Percentiles rank a stretch among this genome's conserved stretches.
phyloP scores from a whole-genome alignment of 768 basidiomycete genomes.

The Amanita rubescens region DNA sequence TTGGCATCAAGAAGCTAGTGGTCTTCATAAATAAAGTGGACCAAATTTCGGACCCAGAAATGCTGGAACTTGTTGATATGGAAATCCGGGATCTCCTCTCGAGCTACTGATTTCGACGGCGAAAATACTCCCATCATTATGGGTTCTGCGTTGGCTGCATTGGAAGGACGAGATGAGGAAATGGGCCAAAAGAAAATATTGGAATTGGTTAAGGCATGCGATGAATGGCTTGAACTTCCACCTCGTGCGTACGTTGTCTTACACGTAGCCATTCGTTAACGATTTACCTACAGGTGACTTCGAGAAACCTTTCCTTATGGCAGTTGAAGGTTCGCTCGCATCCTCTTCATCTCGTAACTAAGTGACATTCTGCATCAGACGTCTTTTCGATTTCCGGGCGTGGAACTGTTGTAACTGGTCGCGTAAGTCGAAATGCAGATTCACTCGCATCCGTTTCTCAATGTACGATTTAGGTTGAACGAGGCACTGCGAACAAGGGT shows the following conservation, averaged over 20 bases:
- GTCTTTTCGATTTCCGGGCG: conserved; percentile 98
- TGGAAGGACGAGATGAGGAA: conserved; percentile 78
- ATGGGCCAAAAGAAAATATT: conserved; percentile 76
- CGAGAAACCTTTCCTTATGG: conserved; percentile 96
- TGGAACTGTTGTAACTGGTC: conserved; percentile 95
- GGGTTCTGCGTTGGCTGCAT: conserved; percentile 93
- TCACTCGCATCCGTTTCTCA: neutral
- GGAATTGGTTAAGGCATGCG: conserved; percentile 81
- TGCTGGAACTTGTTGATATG: conserved; percentile 99
- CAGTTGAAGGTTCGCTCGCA: conserved; percentile 64
- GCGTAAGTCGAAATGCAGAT: conserved; percentile 40
- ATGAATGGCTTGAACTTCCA: conserved; percentile 92
- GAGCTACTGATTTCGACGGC: conserved; percentile 92
- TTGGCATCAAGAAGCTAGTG: conserved; percentile 94
- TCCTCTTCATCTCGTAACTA: neutral
- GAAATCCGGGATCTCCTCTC: conserved; percentile 96
- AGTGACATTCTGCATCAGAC: conserved; percentile 31
- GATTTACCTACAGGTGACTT: conserved; percentile 61
- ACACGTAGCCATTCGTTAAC: neutral
- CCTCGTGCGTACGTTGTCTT: conserved; percentile 47
- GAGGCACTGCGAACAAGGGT: conserved; percentile 87
- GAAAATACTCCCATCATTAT: conserved; percentile 97
- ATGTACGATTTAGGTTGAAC: conserved; percentile 59
- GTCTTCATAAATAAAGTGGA: conserved; percentile 99
- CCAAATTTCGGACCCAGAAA: conserved; percentile 92